Percentiles rank a stretch among this genome's conserved stretches.
These are phyloP conservation scores for Aspergillus terreus DNA, from an alignment of 2,329 filamentous ascomycete genomes.

Conservation along the genomic window DNA sequence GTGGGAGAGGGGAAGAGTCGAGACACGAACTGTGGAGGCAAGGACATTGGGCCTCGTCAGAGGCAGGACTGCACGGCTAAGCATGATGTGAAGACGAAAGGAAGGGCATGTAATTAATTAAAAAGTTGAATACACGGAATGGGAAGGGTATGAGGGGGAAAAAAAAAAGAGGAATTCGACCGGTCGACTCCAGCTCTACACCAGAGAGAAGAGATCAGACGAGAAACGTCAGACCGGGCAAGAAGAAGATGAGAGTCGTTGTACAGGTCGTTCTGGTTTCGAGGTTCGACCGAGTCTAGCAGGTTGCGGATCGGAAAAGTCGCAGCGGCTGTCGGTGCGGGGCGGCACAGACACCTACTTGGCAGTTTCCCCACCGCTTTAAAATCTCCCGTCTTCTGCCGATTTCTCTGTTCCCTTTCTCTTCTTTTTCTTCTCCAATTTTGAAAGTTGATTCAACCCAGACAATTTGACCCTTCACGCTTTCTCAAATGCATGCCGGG, in stretches of 20 bases:
- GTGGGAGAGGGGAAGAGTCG: slow-evolving; percentile 29
- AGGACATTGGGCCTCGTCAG: slow-evolving; percentile 41
- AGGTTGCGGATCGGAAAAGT: slow-evolving; percentile 25
- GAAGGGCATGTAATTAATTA: slow-evolving; percentile 12
- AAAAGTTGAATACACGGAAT: slow-evolving; percentile 4
- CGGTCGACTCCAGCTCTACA: slow-evolving; percentile 19
- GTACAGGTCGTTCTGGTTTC: slow-evolving; percentile 6
- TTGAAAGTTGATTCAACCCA: slow-evolving; percentile 56
- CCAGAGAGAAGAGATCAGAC: background rate
- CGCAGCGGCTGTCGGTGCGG: slow-evolving; percentile 23
- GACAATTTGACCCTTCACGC: slow-evolving; percentile 58
- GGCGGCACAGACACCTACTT: slow-evolving; percentile 17
- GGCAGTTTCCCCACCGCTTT: slow-evolving; percentile 19
- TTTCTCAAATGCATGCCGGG: slow-evolving; percentile 50
- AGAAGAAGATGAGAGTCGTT: slow-evolving; percentile 1
- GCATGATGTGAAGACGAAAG: slow-evolving; percentile 31
- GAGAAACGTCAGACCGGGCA: too few relatives aligned
- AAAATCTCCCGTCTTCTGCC: slow-evolving; percentile 16
- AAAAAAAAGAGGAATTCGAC: background rate
- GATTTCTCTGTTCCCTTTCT: slow-evolving; percentile 20
- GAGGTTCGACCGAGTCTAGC: slow-evolving; percentile 5
- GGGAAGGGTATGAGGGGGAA: background rate
- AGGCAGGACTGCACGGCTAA: slow-evolving; percentile 44
- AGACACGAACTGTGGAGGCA: slow-evolving; percentile 32
- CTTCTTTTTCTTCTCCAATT: slow-evolving; percentile 36